Base-by-base conservation (phyloP, 306 rosid species). In the Erythrophleum fordii region DNA sequence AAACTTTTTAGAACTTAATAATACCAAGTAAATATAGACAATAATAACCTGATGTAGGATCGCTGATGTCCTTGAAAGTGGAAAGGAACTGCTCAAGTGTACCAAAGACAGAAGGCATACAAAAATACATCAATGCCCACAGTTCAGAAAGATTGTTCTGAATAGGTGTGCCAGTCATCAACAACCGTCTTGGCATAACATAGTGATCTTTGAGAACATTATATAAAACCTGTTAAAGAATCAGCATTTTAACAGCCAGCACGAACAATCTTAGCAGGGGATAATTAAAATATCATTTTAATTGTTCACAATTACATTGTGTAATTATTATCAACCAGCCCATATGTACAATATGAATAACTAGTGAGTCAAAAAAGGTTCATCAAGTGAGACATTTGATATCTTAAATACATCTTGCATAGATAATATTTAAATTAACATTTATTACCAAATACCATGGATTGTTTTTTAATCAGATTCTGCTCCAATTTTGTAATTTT, bases 101-200 rank as follows among this genome's bases (percentile, higher is more conserved):
- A 66, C 97, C 97, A 78, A 93, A 95, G 82, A 93, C 85, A 68
- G 92, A 88, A 78, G 99, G 99, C 99, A 95, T 91, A 85, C 97
- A 95, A 75, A 95, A 91, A 80, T 88, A 77, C 93, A 91, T 82
- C 89, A 95, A 83, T 3, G 99, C 92, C 99, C 99, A 95, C 68
- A 95, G 89, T 88, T 95, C 99, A 66, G 90, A 83, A 52, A 95
- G 94, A 78, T 89, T 90, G 86, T 95, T 95, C 83, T 95, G 97
- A 77, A 95, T 90, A 75, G 99, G 99, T 12, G 99, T 95, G 66
- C 99, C 99, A 72, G 97, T 95, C 94, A 95, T 89, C 92, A 95
- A 75, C 88, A 95, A 84, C 61, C 95, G 89, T 81, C 99, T 88
- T 28, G 99, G 99, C 67, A 93, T 91, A 77, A 95, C 84, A 87